phyloP scores from a whole-genome alignment of 805 yeast genomes.

The Yueomyces sinensis region DNA sequence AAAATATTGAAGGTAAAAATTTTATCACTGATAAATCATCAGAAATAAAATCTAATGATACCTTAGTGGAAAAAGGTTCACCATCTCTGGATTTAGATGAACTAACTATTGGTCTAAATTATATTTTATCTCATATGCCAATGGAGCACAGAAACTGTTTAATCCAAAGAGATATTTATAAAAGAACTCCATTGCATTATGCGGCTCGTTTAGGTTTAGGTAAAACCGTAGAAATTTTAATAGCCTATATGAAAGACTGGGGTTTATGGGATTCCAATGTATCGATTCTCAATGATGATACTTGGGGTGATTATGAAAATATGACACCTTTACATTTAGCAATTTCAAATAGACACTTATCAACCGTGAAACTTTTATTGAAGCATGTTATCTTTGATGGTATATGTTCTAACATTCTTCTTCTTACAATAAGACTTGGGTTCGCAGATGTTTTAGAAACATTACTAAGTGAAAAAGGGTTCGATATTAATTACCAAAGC shows the following conservation, averaged over 20 bases:
- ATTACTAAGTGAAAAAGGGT: background rate
- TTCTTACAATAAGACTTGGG: slow-evolving; percentile 33
- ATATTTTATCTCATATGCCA: slow-evolving; percentile 45
- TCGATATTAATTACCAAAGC: slow-evolving; percentile 49
- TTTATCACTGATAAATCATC: background rate
- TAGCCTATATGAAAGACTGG: slow-evolving; percentile 49
- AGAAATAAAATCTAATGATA: background rate
- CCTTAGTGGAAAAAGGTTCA: too few species aligned
- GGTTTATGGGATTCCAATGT: slow-evolving; percentile 32
- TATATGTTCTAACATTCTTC: background rate
- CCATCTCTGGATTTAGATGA: background rate
- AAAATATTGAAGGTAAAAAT: background rate
- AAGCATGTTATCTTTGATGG: slow-evolving; percentile 31
- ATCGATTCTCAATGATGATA: slow-evolving; percentile 40
- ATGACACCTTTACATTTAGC: slow-evolving; percentile 77
- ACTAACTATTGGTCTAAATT: slow-evolving; percentile 9
- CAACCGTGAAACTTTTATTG: slow-evolving; percentile 51
- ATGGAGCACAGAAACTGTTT: slow-evolving; percentile 41
- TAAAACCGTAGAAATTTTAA: slow-evolving; percentile 43
- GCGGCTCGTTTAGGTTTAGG: slow-evolving; percentile 77
- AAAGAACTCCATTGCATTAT: slow-evolving; percentile 80
- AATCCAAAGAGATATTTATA: slow-evolving; percentile 58
- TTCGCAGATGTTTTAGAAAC: slow-evolving; percentile 38
- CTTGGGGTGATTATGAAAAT: slow-evolving; percentile 64
- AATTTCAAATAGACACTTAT: slow-evolving; percentile 70